Conservation (phyloP, 495 filamentous ascomycete genomes). For the Daldinia bambusicola region DNA sequence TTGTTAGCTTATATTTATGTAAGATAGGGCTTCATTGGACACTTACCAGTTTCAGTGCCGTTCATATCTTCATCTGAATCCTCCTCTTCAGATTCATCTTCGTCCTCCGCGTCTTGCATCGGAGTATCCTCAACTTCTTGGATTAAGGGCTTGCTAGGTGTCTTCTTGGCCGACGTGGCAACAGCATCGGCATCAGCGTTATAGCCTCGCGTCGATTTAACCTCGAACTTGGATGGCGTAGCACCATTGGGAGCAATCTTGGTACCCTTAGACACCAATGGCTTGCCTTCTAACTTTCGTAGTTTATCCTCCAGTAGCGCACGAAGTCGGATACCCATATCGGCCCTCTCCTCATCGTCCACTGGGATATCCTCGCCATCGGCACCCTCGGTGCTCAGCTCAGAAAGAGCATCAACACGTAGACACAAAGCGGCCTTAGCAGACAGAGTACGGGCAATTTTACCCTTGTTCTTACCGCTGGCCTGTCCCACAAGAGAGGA, state of each 20-base stretch:
- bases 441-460: constrained; percentile 95
- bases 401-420: constrained; percentile 89
- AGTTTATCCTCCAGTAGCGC: constrained; percentile 87
- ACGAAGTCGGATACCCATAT: constrained; percentile 76
- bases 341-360: constrained; percentile 86
- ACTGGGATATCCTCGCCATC: constrained; percentile 70
- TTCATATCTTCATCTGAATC: constrained; percentile 47
- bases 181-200: constrained; percentile 93
- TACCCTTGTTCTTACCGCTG: constrained; percentile 97
- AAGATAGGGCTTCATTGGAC: background rate
- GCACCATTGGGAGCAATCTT: constrained; percentile 78
- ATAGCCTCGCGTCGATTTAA: constrained; percentile 96
- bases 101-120: constrained; percentile 48
- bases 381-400: constrained; percentile 71
- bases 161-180: constrained; percentile 72
- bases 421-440: constrained; percentile 92
- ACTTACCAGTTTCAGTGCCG: constrained; percentile 45
- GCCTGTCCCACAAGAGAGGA: constrained; percentile 96
- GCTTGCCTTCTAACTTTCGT: constrained; percentile 88
- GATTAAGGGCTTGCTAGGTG: constrained; percentile 64
- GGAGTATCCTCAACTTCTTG: constrained; percentile 65
- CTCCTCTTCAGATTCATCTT: constrained; percentile 47
- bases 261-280: constrained; percentile 78
- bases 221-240: constrained; percentile 80
- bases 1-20: constrained; percentile 52